Evolutionary conservation across 2,329 filamentous ascomycete species (phyloP), one percentile per base, ranked within the genome.

Genomic region (Tympanopsis confertula): DNA sequence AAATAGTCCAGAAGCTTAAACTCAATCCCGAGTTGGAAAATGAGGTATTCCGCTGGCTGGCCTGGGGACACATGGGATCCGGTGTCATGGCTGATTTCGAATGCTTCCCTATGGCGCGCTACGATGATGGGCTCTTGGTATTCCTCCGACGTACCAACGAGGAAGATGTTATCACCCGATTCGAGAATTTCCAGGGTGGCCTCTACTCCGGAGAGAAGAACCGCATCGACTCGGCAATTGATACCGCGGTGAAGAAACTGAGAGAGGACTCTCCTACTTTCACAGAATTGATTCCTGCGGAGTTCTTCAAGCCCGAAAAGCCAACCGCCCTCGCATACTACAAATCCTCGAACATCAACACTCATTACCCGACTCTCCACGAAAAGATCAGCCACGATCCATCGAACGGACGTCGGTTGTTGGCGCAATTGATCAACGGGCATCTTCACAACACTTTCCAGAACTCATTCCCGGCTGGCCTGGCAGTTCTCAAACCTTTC

Each of bases 361-460:
- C 7, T 17, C 30, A 33, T 33, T 33, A 33, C 15, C 30, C 30
- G 15, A 17, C 7, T 12, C 7, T 33, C 15, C 10, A 10, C 10
- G 30, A 33, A 15, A 33, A 33, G 15, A 33, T 33, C 15, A 15
- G 10, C 12, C 7, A 7, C 10, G 10, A 10, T 13, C 30, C 30
- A 7, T 12, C 30, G 7, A 15, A 10, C 17, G 30, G 30, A 18
- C 12, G 30, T 7, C 30, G 10, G 12, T 10, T 15, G 15, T 15
- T 33, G 7, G 30, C 17, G 10, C 10, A 33, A 17, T 15, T 33
- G 15, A 18, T 33, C 30, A 33, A 33, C 30, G 10, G 10, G 7
- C 30, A 33, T 15, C 30, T 33, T 7, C 30, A 33, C 15, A 33
- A 33, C 30, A 33, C 30, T 7, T 33, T 33, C 30, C 30, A 33